Percentiles rank a stretch among this genome's conserved stretches.
Evolutionary conservation across 2,329 filamentous ascomycete species (phyloP).

Genomic region (Botrytis byssoidea): DNA sequence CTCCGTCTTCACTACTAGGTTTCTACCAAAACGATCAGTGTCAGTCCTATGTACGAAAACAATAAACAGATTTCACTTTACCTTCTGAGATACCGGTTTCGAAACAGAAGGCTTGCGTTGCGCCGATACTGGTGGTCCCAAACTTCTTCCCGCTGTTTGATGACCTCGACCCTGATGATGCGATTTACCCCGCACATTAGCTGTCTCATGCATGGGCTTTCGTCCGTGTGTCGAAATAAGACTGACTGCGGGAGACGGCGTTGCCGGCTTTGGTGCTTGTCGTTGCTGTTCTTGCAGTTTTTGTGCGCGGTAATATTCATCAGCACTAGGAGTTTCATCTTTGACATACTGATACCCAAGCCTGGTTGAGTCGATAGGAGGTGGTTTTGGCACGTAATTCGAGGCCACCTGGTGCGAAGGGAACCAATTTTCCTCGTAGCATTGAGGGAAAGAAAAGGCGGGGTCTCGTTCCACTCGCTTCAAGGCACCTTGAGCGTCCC

Average conservation of each 20-base stretch:
- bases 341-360: neutral
- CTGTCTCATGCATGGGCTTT: accelerated
- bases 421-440: neutral
- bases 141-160: neutral
- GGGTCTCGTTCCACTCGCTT: neutral
- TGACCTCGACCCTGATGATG: neutral
- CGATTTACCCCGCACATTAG: neutral
- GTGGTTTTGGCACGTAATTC: neutral
- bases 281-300: neutral
- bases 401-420: neutral
- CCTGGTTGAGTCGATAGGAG: neutral
- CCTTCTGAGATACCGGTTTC: neutral
- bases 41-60: neutral
- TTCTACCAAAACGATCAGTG: neutral
- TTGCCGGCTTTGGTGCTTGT: neutral
- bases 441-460: neutral
- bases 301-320: neutral
- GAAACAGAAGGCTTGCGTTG: neutral
- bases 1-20: neutral
- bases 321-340: neutral
- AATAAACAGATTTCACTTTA: neutral
- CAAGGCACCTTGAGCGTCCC: neutral
- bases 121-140: neutral
- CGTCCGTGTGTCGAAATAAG: neutral
- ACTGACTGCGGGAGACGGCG: neutral